These are phyloP conservation scores for Plasmopara muralis DNA, from an alignment of 352 stramenopile genomes.

Conservation along the genomic window DNA sequence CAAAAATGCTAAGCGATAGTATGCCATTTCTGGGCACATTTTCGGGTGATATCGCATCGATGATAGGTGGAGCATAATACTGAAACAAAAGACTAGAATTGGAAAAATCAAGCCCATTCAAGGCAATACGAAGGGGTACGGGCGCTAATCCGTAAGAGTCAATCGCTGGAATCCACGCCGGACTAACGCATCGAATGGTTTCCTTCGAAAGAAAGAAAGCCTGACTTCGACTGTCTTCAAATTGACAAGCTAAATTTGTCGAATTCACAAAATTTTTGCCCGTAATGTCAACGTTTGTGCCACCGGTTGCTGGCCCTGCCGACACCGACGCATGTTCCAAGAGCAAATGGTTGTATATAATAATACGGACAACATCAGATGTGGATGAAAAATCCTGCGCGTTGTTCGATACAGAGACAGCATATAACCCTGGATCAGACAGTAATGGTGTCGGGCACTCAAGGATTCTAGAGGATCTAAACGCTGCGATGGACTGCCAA, in stretches of 20 bases:
- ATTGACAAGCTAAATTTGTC: conserved; percentile 22
- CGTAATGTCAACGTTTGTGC: conserved; percentile 23
- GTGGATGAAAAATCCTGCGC: conserved; percentile 18
- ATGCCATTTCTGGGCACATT: conserved; percentile 10
- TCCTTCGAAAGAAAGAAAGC: conserved; percentile 18
- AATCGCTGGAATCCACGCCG: conserved; percentile 20
- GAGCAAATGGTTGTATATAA: conserved; percentile 14
- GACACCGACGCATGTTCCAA: conserved; percentile 12
- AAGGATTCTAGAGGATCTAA: conserved; percentile 22
- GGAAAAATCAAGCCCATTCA: conserved; percentile 28
- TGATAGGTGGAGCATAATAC: conserved; percentile 23
- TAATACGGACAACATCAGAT: conserved; percentile 1
- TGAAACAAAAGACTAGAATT: conserved; percentile 23
- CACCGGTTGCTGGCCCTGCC: conserved; percentile 25
- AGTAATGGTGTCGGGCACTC: conserved; percentile 21
- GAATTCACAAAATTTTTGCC: conserved; percentile 18
- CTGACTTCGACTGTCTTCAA: conserved; percentile 14
- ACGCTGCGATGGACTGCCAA: conserved; percentile 9
- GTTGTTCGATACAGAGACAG: conserved; percentile 31
- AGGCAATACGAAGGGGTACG: conserved; percentile 17
- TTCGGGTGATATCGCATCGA: conserved; percentile 13
- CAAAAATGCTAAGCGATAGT: conserved; percentile 14
- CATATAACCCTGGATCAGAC: conserved; percentile 8
- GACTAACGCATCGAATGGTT: conserved; percentile 29
- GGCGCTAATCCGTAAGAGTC: conserved; percentile 1